Conservation (phyloP, 2,329 filamentous ascomycete species). For the Podosphaera fusca region DNA sequence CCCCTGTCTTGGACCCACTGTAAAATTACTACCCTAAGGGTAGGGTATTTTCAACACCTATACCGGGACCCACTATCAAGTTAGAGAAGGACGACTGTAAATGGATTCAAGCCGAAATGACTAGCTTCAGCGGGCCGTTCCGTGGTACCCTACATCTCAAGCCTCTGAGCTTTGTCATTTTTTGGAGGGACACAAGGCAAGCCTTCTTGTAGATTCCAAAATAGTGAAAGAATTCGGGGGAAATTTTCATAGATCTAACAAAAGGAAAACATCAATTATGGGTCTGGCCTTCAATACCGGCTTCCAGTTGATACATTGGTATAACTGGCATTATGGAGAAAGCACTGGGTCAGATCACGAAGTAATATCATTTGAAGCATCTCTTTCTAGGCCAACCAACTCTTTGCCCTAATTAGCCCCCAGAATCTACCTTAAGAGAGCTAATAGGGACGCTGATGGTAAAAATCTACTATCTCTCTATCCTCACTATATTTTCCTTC, state of each 20-base stretch:
- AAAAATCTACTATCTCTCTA: not conserved
- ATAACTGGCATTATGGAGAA: not conserved
- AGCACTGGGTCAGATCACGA: not conserved
- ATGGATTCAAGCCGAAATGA: too few relatives aligned
- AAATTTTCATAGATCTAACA: not conserved
- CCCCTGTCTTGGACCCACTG: too few relatives aligned
- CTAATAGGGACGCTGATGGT: not conserved
- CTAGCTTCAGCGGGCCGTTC: too few relatives aligned
- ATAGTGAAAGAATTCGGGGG: not conserved
- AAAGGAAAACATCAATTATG: not conserved
- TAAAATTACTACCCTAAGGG: too few relatives aligned
- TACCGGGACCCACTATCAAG: too few relatives aligned
- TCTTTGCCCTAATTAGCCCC: not conserved
- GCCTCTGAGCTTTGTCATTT: not conserved
- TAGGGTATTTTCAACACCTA: too few relatives aligned
- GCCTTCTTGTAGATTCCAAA: not conserved
- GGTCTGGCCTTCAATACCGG: not conserved
- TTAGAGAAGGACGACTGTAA: too few relatives aligned
- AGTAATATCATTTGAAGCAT: not conserved
- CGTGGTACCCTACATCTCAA: not conserved
- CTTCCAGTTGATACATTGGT: not conserved
- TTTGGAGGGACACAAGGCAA: not conserved
- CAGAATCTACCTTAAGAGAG: not conserved
- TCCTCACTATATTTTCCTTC: too few relatives aligned
- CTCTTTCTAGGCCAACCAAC: not conserved